Conservation (phyloP, 345 rosid species). For the Salix exigua region DNA sequence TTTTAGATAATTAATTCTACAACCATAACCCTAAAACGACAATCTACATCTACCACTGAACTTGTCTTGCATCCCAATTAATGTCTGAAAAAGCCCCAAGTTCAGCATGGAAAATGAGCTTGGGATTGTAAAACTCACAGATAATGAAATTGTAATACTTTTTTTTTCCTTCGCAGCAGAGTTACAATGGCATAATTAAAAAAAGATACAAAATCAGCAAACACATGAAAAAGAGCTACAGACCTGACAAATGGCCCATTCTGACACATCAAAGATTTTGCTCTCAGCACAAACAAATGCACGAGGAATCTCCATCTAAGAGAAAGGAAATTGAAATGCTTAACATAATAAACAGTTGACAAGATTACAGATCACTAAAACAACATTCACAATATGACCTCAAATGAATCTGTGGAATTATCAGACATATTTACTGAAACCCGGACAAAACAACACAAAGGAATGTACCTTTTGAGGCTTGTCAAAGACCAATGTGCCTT, state of each 20-base stretch:
- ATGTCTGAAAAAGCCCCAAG: background rate
- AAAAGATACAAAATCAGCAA: background rate
- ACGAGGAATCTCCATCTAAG: constrained; percentile 87
- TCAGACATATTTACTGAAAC: background rate
- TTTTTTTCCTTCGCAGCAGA: background rate
- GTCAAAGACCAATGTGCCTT: constrained; percentile 81
- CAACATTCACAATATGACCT: background rate
- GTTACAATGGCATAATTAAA: background rate
- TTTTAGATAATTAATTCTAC: background rate
- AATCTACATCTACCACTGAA: background rate
- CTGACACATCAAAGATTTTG: constrained; percentile 97
- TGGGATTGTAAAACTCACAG: background rate
- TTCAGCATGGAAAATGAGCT: background rate
- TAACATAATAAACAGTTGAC: constrained; percentile 10
- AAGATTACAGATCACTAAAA: background rate
- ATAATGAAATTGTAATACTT: background rate
- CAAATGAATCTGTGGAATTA: background rate
- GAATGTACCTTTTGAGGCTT: constrained; percentile 66
- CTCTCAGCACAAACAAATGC: constrained; percentile 99
- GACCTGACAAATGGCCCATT: constrained; percentile 99
- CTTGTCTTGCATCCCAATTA: background rate
- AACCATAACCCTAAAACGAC: background rate
- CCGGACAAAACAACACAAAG: background rate
- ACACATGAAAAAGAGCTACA: constrained; percentile 11
- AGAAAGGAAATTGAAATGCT: constrained; percentile 16